Percentiles rank a stretch among this genome's conserved stretches.
phyloP scores from a whole-genome alignment of 495 filamentous ascomycete genomes.

The Lichenothelia convexa region DNA sequence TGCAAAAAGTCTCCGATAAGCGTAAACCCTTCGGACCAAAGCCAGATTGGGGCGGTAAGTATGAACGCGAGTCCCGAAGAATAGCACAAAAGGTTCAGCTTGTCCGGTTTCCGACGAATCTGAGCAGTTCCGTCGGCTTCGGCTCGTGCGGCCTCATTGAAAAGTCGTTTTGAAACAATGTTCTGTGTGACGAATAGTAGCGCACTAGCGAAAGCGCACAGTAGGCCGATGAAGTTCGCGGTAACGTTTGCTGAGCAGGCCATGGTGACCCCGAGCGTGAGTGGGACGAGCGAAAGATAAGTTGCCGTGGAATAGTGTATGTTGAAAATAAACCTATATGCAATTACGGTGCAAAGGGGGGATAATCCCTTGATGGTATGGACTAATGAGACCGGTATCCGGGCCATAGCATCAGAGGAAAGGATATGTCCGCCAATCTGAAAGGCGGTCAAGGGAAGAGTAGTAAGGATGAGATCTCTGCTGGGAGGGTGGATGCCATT shows the following conservation, averaged over 20 bases:
- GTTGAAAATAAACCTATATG: constrained; percentile 74
- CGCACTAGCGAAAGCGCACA: constrained; percentile 70
- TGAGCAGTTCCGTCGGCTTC: constrained; percentile 48
- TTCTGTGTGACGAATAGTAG: constrained; percentile 97
- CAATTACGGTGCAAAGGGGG: constrained; percentile 84
- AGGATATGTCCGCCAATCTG: constrained; percentile 88
- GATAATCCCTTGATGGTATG: constrained; percentile 99
- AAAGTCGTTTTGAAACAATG: constrained; percentile 97
- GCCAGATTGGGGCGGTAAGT: constrained; percentile 83
- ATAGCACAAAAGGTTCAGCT: constrained; percentile 92
- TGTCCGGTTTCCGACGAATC: constrained; percentile 62
- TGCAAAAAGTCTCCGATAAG: constrained; percentile 55
- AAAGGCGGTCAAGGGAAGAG: constrained; percentile 77
- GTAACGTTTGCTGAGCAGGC: constrained; percentile 81
- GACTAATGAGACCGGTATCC: constrained; percentile 90
- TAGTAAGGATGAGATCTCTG: constrained; percentile 67
- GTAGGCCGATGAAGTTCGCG: constrained; percentile 71
- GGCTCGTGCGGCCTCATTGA: constrained; percentile 75
- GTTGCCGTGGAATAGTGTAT: constrained; percentile 77
- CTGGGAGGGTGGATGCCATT: constrained; percentile 68
- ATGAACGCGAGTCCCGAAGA: constrained; percentile 83
- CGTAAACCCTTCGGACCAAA: constrained; percentile 68
- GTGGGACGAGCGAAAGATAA: constrained; percentile 79
- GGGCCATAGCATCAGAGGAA: constrained; percentile 77
- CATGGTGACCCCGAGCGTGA: constrained; percentile 85